Base-by-base conservation (phyloP, 805 yeast genomes). In the Yarrowia sp. region DNA sequence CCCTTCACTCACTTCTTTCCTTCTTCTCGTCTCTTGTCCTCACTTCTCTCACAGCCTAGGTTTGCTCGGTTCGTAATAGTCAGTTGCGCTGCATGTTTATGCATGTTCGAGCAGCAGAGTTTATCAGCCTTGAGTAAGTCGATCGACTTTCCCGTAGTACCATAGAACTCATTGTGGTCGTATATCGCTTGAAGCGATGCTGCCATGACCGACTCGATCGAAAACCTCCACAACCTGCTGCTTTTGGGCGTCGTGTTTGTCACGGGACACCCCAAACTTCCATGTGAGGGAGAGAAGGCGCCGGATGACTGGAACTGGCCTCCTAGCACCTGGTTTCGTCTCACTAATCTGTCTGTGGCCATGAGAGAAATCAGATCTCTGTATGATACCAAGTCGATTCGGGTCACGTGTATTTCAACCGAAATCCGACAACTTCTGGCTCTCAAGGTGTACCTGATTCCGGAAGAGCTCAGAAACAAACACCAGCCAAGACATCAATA, bases 291-390 rank as follows among this genome's bases (percentile, higher is more conserved):
- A 10, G 56, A 48, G 22, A 4, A 14, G 3, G 56, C 67, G 15
- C 67, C 67, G 2, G 67, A 63, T 12, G 56, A 48, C 38, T 63
- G 67, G 67, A 10, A 48, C 38, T 63, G 67, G 67, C 67, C 67
- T n/a, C 56, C 67, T 1, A 48, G 48, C 5, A 59, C 65, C 16
- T 63, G 55, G 67, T 48, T 48, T n/a, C 19, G 14, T 1, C 12
- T 22, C 12, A 15, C n/a, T 7, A 11, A 48, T 14, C 22, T 49
- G 4, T 48, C 67, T 5, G 16, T 3, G 12, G 38, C 40, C 0
- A 1, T 63, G 14, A 16, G 40, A 14, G 56, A 26, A 2, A 12
- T 63, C 2, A 7, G 46, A 15, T 8, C 11, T 2, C 7, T 63
- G n/a, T 48, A 48, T n/a, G 56, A 48, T 40, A 38, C n/a, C 12